Evolutionary conservation across 805 yeast genomes (phyloP).

Genomic region (Saccharomycopsis capsularis): DNA sequence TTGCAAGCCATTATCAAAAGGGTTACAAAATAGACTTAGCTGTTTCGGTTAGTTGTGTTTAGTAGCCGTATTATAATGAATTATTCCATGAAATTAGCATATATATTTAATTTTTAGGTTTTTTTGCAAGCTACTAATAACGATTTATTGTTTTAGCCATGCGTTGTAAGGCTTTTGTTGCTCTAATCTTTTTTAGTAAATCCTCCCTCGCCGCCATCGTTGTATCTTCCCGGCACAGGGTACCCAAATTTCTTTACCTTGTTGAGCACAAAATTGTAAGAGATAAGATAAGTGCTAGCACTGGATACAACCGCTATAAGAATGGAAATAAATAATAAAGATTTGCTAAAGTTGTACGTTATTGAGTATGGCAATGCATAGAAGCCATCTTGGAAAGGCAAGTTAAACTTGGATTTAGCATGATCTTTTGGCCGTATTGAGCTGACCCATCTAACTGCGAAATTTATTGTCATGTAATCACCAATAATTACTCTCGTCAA

Average conservation of each 20-base stretch:
- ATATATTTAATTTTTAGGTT: too few species aligned
- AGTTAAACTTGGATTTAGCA: neutral
- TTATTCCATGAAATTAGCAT: too few species aligned
- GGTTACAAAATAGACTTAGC: conserved; percentile 1
- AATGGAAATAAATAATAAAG: neutral
- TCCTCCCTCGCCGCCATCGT: conserved; percentile 13
- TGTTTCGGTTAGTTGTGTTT: too few species aligned
- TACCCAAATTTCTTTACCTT: conserved; percentile 4
- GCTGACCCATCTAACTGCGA: conserved; percentile 53
- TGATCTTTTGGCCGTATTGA: neutral
- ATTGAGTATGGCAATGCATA: conserved; percentile 7
- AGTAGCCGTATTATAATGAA: too few species aligned
- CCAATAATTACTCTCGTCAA: conserved; percentile 61
- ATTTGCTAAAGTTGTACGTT: conserved; percentile 3
- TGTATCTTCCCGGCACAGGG: conserved; percentile 2
- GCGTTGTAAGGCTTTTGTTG: neutral
- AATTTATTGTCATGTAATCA: conserved; percentile 47
- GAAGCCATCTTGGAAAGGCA: conserved; percentile 12
- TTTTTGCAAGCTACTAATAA: too few species aligned
- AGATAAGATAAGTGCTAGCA: conserved; percentile 4
- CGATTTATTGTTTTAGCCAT: too few species aligned
- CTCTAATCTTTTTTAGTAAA: conserved; percentile 8
- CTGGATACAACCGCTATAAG: conserved; percentile 6
- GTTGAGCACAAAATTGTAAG: conserved; percentile 4
- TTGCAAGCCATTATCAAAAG: conserved; percentile 30